Percentiles rank a stretch among this genome's conserved stretches.
Conservation (phyloP, 768 basidiomycete species). For the Ephemerocybe angulata region DNA sequence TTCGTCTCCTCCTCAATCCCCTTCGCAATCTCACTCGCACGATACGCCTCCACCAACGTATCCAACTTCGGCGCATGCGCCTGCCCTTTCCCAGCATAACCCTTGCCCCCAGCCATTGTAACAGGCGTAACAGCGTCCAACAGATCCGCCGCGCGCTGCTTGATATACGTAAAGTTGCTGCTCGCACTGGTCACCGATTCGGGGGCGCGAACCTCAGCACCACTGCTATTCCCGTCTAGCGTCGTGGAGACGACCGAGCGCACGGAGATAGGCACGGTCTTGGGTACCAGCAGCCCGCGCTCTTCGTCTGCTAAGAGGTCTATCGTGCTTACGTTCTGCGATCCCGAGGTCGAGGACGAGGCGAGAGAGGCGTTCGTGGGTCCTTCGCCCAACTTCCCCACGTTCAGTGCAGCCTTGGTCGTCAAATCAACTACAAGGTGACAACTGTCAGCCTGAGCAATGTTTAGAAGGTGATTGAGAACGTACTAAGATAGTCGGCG, state of each 20-base stretch:
- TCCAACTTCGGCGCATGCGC: slow-evolving; percentile 58
- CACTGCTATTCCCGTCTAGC: slow-evolving; percentile 43
- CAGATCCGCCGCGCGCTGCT: slow-evolving; percentile 70
- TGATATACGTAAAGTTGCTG: slow-evolving; percentile 46
- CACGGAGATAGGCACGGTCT: slow-evolving; percentile 33
- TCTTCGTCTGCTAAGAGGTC: slow-evolving; percentile 59
- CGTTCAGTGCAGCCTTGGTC: slow-evolving; percentile 49
- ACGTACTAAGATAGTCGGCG: slow-evolving; percentile 91
- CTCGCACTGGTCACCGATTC: slow-evolving; percentile 37
- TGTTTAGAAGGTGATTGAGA: neutral
- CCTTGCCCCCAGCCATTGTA: slow-evolving; percentile 10
- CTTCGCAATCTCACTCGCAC: slow-evolving; percentile 60
- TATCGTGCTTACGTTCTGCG: slow-evolving; percentile 32
- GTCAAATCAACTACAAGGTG: slow-evolving; percentile 61
- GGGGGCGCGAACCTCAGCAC: slow-evolving; percentile 30
- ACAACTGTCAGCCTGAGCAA: neutral
- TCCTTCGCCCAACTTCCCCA: slow-evolving; percentile 34
- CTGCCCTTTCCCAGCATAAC: slow-evolving; percentile 21
- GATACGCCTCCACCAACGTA: slow-evolving; percentile 70
- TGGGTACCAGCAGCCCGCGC: slow-evolving; percentile 43
- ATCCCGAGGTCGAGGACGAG: slow-evolving; percentile 37
- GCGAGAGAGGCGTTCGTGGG: slow-evolving; percentile 31
- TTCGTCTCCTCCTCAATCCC: slow-evolving; percentile 62
- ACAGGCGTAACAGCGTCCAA: slow-evolving; percentile 52
- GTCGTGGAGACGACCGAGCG: slow-evolving; percentile 37